A percentile compares a stretch with the other conserved stretches of the same genome.
phyloP scores from a whole-genome alignment of 169 alveolate genomes.

The Plasmodium relictum region DNA sequence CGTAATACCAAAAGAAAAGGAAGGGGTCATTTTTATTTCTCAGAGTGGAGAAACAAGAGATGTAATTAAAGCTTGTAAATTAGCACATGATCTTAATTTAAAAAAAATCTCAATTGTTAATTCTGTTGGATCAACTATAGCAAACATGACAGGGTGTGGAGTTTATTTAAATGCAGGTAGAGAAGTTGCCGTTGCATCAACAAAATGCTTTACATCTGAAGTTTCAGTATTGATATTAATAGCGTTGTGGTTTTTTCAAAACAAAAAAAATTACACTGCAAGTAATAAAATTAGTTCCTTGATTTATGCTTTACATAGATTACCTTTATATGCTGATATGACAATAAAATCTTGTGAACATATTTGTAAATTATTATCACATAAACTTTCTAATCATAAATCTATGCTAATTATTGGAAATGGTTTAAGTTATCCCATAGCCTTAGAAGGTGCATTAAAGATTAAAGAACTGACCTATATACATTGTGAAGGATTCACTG shows the following conservation, averaged over 20 bases:
- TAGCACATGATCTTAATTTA: conserved; percentile 88
- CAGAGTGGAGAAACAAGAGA: conserved; percentile 99
- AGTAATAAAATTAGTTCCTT: conserved; percentile 43
- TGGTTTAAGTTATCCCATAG: conserved; percentile 95
- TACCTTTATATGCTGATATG: conserved; percentile 60
- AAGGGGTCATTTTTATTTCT: conserved; percentile 93
- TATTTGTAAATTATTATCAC: conserved; percentile 32
- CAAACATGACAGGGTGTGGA: conserved; percentile 94
- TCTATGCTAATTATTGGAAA: conserved; percentile 87
- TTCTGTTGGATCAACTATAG: conserved; percentile 92
- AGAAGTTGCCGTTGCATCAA: conserved; percentile 98
- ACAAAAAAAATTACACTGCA: conserved; percentile 49
- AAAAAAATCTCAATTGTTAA: conserved; percentile 92
- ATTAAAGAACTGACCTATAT: conserved; percentile 96
- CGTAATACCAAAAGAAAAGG: conserved; percentile 81
- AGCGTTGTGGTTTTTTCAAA: conserved; percentile 91
- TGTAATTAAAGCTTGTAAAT: conserved; percentile 86
- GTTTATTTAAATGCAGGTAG: conserved; percentile 97
- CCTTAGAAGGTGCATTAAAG: conserved; percentile 97
- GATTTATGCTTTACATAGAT: conserved; percentile 61
- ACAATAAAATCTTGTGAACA: conserved; percentile 71
- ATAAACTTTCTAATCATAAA: conserved; percentile 69
- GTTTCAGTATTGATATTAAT: conserved; percentile 90
- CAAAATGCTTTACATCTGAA: conserved; percentile 97
- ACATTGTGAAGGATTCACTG: conserved; percentile 97